Evolutionary conservation across 202 grass and related monocot genomes (phyloP).

Genomic region (Digitaria exilis): DNA sequence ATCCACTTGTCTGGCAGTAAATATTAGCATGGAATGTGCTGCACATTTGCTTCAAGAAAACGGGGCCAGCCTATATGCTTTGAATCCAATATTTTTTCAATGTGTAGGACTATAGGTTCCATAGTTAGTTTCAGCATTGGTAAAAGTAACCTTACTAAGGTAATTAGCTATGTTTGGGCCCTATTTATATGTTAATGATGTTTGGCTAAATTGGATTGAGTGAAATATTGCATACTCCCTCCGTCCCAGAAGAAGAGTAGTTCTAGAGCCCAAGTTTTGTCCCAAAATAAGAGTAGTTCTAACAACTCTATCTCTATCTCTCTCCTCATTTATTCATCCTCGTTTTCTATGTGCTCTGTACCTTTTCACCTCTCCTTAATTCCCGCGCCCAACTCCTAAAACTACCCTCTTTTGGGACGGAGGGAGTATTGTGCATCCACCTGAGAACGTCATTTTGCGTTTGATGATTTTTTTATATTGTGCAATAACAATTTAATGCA

Average conservation of each 20-base stretch:
- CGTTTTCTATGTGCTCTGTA: too few relatives aligned
- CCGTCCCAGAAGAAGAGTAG: too few relatives aligned
- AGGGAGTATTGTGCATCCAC: neutral
- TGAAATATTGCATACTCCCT: neutral
- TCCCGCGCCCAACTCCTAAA: too few relatives aligned
- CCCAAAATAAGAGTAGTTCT: too few relatives aligned
- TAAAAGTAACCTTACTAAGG: neutral
- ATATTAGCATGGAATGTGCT: neutral
- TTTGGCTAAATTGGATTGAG: neutral
- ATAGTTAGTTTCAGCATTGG: neutral
- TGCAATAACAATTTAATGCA: neutral
- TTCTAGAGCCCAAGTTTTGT: too few relatives aligned
- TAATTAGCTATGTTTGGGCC: neutral
- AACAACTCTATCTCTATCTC: too few relatives aligned
- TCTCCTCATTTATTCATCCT: too few relatives aligned
- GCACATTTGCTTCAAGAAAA: neutral
- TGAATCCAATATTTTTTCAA: neutral
- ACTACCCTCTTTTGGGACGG: too few relatives aligned
- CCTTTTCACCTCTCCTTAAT: too few relatives aligned
- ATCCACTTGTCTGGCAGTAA: neutral
- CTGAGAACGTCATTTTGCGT: neutral
- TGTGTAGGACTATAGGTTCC: neutral
- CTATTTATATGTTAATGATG: neutral
- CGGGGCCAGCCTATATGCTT: neutral
- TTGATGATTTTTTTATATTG: constrained; percentile 4